Base-by-base conservation (phyloP, 2,329 filamentous ascomycete species). In the Penicillium glabrum region DNA sequence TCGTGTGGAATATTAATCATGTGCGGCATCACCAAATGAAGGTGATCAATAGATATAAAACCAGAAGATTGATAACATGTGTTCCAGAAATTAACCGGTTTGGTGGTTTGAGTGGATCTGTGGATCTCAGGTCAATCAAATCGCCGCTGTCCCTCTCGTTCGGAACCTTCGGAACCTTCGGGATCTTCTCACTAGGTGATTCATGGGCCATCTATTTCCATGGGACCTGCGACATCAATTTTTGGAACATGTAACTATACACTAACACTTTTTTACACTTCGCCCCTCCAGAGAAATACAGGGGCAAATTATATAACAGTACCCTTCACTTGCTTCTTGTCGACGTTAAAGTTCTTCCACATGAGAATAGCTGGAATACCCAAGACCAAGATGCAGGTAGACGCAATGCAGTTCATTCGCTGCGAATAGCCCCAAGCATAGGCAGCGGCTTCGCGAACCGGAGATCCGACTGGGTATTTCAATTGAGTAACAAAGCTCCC, bases 311-410 rank as follows among this genome's bases (percentile, higher is more conserved):
- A 70, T 6, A 71, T 51, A 3, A 72, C 57, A 41, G 56, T 63
- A 51, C 74, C 74, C 66, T 75, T 76, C 62, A 73, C 73, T 65
- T 76, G 74, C 59, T 72, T 70, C 64, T 69, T 70, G 58, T 75
- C 69, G 21, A 75, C 69, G 24, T 68, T 67, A 58, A 72, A 72
- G 61, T 76, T 73, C 66, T 73, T 75, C 74, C 74, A 76, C 19
- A 73, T 62, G 3, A 67, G 65, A 53, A 76, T 69, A 14, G 64
- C 60, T 35, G 73, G 74, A 51, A 76, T 65, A 4, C 55, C 68
- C 41, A 76, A 60, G 7, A 64, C 65, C 37, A 75, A 55, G 26
- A 76, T 60, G 6, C 61, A 63, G 5, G 72, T 75, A 1, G 72
- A 70, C 1, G 73, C 71, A 57, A 76, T 73, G 21, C 65, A 63